Conservation (phyloP, 306 rosid species). For the Leucaena leucocephala region DNA sequence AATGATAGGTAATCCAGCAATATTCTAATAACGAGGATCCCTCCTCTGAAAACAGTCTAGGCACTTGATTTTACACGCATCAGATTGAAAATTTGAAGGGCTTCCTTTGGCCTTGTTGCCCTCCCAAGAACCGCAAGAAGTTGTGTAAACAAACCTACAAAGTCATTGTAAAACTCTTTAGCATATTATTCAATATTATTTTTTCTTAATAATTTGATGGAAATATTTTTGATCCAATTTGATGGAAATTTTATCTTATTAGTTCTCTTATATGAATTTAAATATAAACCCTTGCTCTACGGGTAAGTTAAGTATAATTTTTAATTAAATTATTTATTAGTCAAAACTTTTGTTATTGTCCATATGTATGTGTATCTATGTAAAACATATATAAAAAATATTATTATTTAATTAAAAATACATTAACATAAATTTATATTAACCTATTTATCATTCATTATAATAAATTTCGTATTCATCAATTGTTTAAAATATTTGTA, state of each 20-base stretch:
- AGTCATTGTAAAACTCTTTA: slow-evolving; percentile 25
- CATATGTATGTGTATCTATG: neutral
- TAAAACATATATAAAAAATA: neutral
- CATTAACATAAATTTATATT: too few species aligned
- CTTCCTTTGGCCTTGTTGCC: slow-evolving; percentile 81
- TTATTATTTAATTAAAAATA: neutral
- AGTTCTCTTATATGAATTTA: too few species aligned
- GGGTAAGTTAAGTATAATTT: too few species aligned
- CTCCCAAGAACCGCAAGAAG: slow-evolving; percentile 89
- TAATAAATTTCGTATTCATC: neutral
- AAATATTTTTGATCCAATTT: too few species aligned
- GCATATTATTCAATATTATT: neutral
- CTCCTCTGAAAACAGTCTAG: slow-evolving; percentile 34
- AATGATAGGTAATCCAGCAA: slow-evolving; percentile 34
- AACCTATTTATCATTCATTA: neutral
- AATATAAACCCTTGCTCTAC: too few species aligned
- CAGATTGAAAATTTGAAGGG: slow-evolving; percentile 69
- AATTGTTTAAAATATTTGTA: neutral
- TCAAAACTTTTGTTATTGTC: too few species aligned
- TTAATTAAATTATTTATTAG: too few species aligned
- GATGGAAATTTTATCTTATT: neutral
- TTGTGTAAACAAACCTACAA: slow-evolving; percentile 87
- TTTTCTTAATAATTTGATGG: too few species aligned
- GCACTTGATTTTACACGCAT: slow-evolving; percentile 70
- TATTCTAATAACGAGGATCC: slow-evolving; percentile 28